Evolutionary conservation across 2,329 filamentous ascomycete species (phyloP).

Genomic region (Xylariaceae sp.): DNA sequence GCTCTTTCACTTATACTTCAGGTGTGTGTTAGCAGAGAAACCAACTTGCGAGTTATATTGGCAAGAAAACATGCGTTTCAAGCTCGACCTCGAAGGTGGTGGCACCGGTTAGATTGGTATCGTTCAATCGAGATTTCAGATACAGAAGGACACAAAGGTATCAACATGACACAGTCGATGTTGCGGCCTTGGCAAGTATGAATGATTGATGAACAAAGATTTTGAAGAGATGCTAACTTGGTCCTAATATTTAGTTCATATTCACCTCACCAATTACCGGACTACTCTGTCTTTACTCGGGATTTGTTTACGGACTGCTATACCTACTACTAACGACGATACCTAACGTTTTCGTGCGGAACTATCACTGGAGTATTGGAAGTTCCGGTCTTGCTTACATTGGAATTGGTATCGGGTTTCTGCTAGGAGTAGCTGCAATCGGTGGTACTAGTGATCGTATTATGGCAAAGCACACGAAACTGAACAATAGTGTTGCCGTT

Average conservation of each 20-base stretch:
- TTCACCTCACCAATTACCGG: constrained; percentile 20
- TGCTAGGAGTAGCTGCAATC: constrained; percentile 15
- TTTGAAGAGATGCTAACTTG: neutral
- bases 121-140: constrained; percentile 2
- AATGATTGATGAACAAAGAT: neutral
- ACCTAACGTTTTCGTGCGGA: constrained; percentile 16
- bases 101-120: constrained; percentile 26
- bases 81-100: constrained; percentile 11
- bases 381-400: constrained; percentile 21
- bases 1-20: constrained; percentile 16
- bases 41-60: constrained; percentile 19
- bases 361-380: constrained; percentile 21
- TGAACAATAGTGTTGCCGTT: constrained; percentile 4
- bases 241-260: constrained; percentile 10
- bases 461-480: constrained; percentile 15
- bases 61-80: constrained; percentile 20
- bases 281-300: constrained; percentile 19
- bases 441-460: constrained; percentile 18
- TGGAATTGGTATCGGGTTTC: constrained; percentile 22
- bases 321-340: constrained; percentile 26
- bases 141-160: constrained; percentile 1
- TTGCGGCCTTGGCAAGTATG: constrained; percentile 17
- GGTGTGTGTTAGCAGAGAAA: constrained; percentile 18
- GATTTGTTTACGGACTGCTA: constrained; percentile 22
- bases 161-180: constrained; percentile 11